Base-by-base conservation (phyloP, 2,329 filamentous ascomycete genomes). In the Endoconidiophora laricicola region DNA sequence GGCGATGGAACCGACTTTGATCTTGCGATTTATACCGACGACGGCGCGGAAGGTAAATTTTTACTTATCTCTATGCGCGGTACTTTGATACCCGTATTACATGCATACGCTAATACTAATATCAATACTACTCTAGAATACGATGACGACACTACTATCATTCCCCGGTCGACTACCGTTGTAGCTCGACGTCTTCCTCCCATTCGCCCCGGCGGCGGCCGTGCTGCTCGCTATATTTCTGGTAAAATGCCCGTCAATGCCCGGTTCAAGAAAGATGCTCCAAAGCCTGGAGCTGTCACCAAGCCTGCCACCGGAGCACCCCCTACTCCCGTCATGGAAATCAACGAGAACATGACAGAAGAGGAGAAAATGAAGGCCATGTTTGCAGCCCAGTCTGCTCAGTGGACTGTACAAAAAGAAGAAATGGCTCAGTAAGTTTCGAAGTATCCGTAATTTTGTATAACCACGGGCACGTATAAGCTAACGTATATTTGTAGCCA, bases 1-100 rank as follows among this genome's bases (percentile, higher is more conserved):
- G 91, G 91, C 58, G 90, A 96, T 67, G 91, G 91, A 55, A 86
- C 85, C 57, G 91, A 98, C 64, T 95, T 96, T 64, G 90, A 98
- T 66, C 77, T 98, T 49, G 81, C 86, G 56, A 93, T 98, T 58
- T 94, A 87, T 66, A 85, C 86, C 55, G 86, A 94, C 62, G 88
- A 96, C 65, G 83, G 80, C 57, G 85, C 79, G 63, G 86, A 94
- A 76, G 85, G 86, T 91, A 73, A 72, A 77, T 65, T 49, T 52
- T 5, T 4, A 6, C 3, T 9, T 14, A 14, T 6, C 20, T n/a
- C 37, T 37, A 10, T 9, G 10, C 14, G n/a, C 4, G 5, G 5
- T 42, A 20, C 23, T 18, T 24, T 22, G 14, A 20, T 53, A 54
- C 22, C 6, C 23, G 41, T 4, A 41, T 26, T 47, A 44, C 10